These are phyloP conservation scores for Boletus coccyginus DNA, from an alignment of 768 basidiomycete genomes.

Conservation along the genomic window DNA sequence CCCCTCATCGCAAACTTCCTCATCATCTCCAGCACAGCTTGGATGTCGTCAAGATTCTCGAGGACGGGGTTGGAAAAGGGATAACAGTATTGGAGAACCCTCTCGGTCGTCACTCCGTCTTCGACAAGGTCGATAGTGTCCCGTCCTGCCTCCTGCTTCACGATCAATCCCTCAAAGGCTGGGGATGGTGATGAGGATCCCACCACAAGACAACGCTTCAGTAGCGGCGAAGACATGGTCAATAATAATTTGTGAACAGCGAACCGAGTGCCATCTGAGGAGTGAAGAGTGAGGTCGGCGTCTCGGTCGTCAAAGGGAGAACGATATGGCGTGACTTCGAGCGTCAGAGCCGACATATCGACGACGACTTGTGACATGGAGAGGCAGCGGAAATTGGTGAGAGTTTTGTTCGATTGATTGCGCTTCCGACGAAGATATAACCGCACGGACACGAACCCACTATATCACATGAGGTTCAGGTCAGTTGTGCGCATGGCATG, in stretches of 20 bases:
- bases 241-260: constrained; percentile 43
- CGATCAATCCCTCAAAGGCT: constrained; percentile 22
- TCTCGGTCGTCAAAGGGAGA: constrained; percentile 40
- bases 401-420: constrained; percentile 9
- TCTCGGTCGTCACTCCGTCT: constrained; percentile 29
- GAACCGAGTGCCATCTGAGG: constrained; percentile 42
- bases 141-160: constrained; percentile 22
- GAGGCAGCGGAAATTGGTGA: constrained; percentile 10
- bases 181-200: constrained; percentile 30
- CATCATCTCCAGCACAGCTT: constrained; percentile 34
- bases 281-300: constrained; percentile 43
- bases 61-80: constrained; percentile 34
- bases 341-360: constrained; percentile 27
- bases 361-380: constrained; percentile 29
- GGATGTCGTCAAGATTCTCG: constrained; percentile 34
- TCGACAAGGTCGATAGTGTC: constrained; percentile 34
- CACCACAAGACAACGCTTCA: constrained; percentile 31
- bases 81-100: constrained; percentile 37
- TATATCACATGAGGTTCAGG: constrained; percentile 28
- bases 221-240: constrained; percentile 40
- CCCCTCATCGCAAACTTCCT: constrained; percentile 39
- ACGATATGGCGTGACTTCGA: constrained; percentile 25
- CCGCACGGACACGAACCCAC: constrained; percentile 10
- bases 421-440: constrained; percentile 29
- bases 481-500: constrained; percentile 27